phyloP scores from a whole-genome alignment of 306 rosid genomes.

The Pueraria montana region DNA sequence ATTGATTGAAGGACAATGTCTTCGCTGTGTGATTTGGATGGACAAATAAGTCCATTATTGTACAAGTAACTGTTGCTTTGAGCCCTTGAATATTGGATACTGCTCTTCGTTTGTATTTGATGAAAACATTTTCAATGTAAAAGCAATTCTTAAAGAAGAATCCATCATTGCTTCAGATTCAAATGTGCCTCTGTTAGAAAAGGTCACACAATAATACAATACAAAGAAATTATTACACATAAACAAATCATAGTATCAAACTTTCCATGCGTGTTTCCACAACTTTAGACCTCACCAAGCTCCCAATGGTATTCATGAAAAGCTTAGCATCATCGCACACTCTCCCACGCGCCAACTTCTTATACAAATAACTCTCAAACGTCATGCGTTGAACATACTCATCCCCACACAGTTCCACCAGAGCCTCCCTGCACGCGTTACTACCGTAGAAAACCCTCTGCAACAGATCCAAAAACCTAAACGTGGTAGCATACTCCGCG shows the following conservation, averaged over 20 bases:
- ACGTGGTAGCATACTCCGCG: conserved; percentile 59
- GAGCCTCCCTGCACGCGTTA: conserved; percentile 80
- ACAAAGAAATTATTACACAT: too few relatives aligned
- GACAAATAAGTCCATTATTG: conserved; percentile 45
- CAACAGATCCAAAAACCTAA: conserved; percentile 79
- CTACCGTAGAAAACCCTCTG: conserved; percentile 86
- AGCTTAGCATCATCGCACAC: conserved; percentile 74
- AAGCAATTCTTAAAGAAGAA: too few relatives aligned
- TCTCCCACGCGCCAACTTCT: conserved; percentile 71
- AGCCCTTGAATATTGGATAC: background rate
- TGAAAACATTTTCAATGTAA: background rate
- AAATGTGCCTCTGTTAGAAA: too few relatives aligned
- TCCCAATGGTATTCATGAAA: conserved; percentile 68
- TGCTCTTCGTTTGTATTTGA: background rate
- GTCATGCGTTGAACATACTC: conserved; percentile 97
- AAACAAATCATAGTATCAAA: conserved; percentile 33
- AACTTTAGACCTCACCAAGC: conserved; percentile 70
- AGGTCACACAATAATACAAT: too few relatives aligned
- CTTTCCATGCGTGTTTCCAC: conserved; percentile 50
- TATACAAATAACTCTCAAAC: conserved; percentile 87
- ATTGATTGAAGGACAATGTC: conserved; percentile 66
- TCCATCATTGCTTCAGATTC: too few relatives aligned
- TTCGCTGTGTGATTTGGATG: conserved; percentile 87
- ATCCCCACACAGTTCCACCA: conserved; percentile 94
- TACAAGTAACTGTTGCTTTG: background rate